phyloP scores from a whole-genome alignment of 2,329 filamentous ascomycete genomes.

The Cytospora leucostoma region DNA sequence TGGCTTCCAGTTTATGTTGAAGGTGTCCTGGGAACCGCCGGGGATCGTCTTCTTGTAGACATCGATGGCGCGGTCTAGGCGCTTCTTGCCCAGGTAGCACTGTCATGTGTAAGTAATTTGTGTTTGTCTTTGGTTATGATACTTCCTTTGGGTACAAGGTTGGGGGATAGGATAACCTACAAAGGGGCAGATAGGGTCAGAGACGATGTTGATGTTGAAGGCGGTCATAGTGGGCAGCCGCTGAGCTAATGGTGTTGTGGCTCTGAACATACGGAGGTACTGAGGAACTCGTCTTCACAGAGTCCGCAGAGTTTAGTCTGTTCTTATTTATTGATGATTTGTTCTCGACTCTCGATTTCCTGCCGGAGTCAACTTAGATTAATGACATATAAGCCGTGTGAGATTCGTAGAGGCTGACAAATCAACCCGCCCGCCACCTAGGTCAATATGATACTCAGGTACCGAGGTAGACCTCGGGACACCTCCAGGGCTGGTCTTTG shows the following conservation, averaged over 20 bases:
- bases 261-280: not conserved
- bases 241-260: conserved; percentile 17
- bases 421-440: no score
- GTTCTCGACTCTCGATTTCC: no score
- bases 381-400: no score
- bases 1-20: conserved; percentile 73
- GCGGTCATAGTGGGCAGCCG: conserved; percentile 61
- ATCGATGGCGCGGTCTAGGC: conserved; percentile 71
- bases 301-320: not conserved
- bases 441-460: no score
- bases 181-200: conserved; percentile 78
- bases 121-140: not conserved
- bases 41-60: conserved; percentile 65
- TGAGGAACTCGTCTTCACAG: not conserved
- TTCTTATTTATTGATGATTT: no score
- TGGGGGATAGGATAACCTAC: conserved; percentile 34
- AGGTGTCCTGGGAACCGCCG: conserved; percentile 61
- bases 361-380: no score
- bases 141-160: no score
- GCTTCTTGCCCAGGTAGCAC: conserved; percentile 80
- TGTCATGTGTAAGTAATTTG: conserved; percentile 37
- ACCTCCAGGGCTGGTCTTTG: no score
- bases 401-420: no score
- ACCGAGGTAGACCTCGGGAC: no score
- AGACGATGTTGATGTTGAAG: conserved; percentile 76